A percentile compares a stretch with the other conserved stretches of the same genome.
These are phyloP conservation scores for Pelargonium australe DNA, from an alignment of 441 rosid species.

Conservation along the genomic window DNA sequence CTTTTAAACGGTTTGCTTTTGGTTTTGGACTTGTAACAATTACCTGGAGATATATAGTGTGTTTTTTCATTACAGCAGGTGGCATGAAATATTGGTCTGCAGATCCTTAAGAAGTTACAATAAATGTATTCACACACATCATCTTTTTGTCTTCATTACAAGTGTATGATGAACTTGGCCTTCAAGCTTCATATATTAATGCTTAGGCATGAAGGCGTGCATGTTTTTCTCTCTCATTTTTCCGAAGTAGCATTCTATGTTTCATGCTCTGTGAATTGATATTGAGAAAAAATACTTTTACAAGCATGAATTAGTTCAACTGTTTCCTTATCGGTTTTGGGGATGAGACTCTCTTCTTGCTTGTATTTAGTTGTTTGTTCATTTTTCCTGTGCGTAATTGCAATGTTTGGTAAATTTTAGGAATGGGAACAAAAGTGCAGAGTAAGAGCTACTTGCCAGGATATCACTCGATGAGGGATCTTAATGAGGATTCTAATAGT, in stretches of 20 bases:
- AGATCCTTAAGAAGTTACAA: slow-evolving; percentile 2
- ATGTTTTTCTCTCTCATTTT: too few species aligned
- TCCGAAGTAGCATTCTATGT: neutral
- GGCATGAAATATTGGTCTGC: too few species aligned
- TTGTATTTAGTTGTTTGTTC: neutral
- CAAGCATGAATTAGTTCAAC: too few species aligned
- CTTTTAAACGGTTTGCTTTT: too few species aligned
- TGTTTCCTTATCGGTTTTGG: too few species aligned
- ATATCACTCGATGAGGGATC: slow-evolving; percentile 82
- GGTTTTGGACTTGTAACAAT: too few species aligned
- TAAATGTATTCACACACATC: neutral
- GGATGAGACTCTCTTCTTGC: too few species aligned
- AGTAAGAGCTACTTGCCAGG: slow-evolving; percentile 59
- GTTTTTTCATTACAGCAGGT: too few species aligned
- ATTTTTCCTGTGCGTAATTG: neutral
- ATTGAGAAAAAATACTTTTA: too few species aligned
- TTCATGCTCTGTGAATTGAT: neutral
- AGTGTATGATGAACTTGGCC: neutral
- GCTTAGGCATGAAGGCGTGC: too few species aligned
- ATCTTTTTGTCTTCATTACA: neutral
- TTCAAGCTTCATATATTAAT: neutral
- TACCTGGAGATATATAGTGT: too few species aligned
- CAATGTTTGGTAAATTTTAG: slow-evolving; percentile 29
- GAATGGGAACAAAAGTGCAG: slow-evolving; percentile 87
- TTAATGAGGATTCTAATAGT: slow-evolving; percentile 66